Conservation (phyloP, 768 basidiomycete genomes). For the Mycena metata region DNA sequence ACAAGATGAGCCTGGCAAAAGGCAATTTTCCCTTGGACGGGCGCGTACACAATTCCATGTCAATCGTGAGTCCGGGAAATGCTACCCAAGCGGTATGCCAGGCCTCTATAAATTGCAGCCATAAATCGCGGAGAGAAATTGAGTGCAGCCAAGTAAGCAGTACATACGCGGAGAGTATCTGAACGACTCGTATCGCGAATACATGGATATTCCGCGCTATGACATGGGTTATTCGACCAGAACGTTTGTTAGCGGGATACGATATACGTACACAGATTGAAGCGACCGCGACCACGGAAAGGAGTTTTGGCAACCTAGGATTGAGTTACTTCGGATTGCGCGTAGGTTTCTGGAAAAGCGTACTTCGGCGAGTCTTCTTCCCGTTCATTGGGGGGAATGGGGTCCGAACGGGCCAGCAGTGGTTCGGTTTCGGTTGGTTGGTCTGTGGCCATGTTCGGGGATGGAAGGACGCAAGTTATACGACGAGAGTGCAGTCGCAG, state of each 20-base stretch:
- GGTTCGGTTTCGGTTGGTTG: constrained; percentile 12
- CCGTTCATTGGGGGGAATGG: no score
- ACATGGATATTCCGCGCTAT: constrained; percentile 28
- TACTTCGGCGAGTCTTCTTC: no score
- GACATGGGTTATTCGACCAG: not conserved
- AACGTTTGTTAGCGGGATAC: no score
- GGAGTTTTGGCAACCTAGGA: not conserved
- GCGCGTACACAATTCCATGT: constrained; percentile 16
- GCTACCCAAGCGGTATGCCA: constrained; percentile 4
- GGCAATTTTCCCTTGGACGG: not conserved
- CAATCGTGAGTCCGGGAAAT: constrained; percentile 15
- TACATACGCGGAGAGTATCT: not conserved
- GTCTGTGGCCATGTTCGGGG: not conserved
- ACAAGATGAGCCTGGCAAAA: not conserved
- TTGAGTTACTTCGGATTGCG: no score
- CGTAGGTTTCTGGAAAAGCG: no score
- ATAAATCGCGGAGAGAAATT: no score
- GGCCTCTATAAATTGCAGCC: not conserved
- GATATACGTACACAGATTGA: constrained; percentile 23
- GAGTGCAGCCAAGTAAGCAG: no score
- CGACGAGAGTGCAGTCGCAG: no score
- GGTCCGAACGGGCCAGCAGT: not conserved
- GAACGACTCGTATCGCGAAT: constrained; percentile 10
- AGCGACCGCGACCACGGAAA: constrained; percentile 15
- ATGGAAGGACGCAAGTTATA: no score